Base-by-base conservation (phyloP, 2,329 filamentous ascomycete genomes). In the Akanthomyces muscarius region DNA sequence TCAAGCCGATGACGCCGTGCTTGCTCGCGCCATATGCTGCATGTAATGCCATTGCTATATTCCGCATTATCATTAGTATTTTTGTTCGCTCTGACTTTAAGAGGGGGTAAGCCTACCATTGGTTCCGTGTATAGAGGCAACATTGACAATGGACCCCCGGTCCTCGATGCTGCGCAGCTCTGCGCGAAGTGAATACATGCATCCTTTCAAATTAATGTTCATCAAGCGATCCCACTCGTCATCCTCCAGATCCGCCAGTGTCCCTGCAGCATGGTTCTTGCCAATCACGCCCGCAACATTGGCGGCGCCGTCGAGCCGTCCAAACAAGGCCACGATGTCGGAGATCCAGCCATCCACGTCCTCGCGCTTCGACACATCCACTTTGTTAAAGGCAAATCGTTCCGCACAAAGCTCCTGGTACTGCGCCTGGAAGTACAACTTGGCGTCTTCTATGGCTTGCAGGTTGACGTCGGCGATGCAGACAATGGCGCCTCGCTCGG, bases 61-160 rank as follows among this genome's bases (percentile, higher is more conserved):
- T 28, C 8, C 6, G 33, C 5, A 36, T 5, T 36, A 10, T 36
- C 10, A 36, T 6, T 10, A 11, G 4, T 2, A n/a, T n/a, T n/a
- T n/a, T n/a, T n/a, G n/a, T n/a, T n/a, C n/a, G n/a, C n/a, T n/a
- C n/a, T n/a, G n/a, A n/a, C n/a, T n/a, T 36, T 11, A 10, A 2
- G 33, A 36, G 8, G 8, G 33, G 10, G 5, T 6, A 36, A 36
- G 7, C 33, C 16, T 68, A 68, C 83, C 83, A 44, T 82, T 79
- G 41, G 82, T 68, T 36, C 72, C 72, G 59, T 75, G 72, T 60
- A 75, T 81, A 51, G 80, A 84, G 30, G 80, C 76, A 33, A 83
- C 76, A 69, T 85, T 87, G 61, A 88, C 85, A 68, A 88, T 86
- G 64, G 83, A 84, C 8, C 83, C 83, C 1, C 81, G 78, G 42